Base-by-base conservation (phyloP, 495 filamentous ascomycete genomes). In the Penicillium bialowiezense region DNA sequence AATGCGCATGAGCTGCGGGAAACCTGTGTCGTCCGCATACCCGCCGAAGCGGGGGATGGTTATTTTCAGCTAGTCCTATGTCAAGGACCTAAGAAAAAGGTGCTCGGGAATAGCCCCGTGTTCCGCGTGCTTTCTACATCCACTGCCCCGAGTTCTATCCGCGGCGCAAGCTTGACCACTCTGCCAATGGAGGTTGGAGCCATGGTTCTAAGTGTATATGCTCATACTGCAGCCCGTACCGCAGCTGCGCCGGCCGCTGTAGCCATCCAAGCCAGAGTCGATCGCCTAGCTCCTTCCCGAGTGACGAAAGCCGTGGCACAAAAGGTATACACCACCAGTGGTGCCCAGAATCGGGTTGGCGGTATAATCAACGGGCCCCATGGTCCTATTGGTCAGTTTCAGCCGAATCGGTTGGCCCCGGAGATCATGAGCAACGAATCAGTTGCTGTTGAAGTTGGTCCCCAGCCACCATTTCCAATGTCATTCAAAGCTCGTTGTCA, bases 61-160 rank as follows among this genome's bases (percentile, higher is more conserved):
- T 88, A 88, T 55, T 83, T 84, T 40, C 80, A 83, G 29, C 59
- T 87, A 5, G 75, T 85, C 2, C 70, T 87, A 13, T 86, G 83
- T 50, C 60, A 72, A 2, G 79, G 78, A 1, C 51, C 44, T 1
- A 68, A 69, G 41, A 69, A 69, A 28, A 84, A 83, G 61, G 71
- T 79, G 1, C 70, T 88, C 2, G 86, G 83, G 41, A 69, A 71
- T 9, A 84, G 81, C 47, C 84, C 85, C 5, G 72, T 83, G 1
- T 87, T 88, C 53, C 75, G 85, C 8, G 58, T 88, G 18, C 71
- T 84, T 3, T 85, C 81, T 21, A 78, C 80, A 3, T 84, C 80
- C 1, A 67, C 72, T 0, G 79, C 75, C 39, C 74, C 80, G 0
- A 80, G 77, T 44, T 77, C 81, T 0, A 48, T 87, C 7, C 78